These are phyloP conservation scores for Plectosphaerella plurivora DNA, from an alignment of 2,329 filamentous ascomycete genomes.

Conservation along the genomic window DNA sequence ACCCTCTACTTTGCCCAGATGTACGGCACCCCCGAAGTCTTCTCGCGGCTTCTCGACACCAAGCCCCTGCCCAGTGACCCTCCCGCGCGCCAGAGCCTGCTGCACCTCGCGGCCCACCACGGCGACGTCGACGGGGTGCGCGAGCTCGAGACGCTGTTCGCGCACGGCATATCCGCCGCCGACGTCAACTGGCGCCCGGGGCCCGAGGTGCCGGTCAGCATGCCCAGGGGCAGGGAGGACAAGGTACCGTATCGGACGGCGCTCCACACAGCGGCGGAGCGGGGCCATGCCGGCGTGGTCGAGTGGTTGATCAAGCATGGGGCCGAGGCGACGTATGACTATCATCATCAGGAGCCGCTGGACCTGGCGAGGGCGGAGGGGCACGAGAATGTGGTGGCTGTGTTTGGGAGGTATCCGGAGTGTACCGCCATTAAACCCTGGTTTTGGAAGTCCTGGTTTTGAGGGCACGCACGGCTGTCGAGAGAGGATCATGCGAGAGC, in stretches of 20 bases:
- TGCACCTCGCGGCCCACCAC: not conserved
- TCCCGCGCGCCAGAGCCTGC: not conserved
- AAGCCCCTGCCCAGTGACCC: not conserved
- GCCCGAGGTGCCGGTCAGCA: not conserved
- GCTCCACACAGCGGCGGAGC: not conserved
- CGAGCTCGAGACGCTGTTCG: not conserved
- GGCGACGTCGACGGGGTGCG: not conserved
- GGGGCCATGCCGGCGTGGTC: not conserved
- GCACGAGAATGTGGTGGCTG: not conserved
- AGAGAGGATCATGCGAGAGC: no score
- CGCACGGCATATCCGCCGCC: not conserved
- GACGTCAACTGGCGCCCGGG: not conserved
- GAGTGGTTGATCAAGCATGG: not conserved
- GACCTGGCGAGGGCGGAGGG: not conserved
- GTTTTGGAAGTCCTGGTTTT: no score
- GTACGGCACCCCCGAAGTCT: not conserved
- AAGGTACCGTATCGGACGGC: not conserved
- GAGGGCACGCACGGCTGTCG: no score
- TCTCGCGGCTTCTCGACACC: not conserved
- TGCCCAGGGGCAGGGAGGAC: not conserved
- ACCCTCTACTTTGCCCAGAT: not conserved
- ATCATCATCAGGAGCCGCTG: not conserved
- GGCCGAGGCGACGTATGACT: not conserved
- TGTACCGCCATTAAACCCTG: not conserved
- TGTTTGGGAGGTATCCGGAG: not conserved